Conservation (phyloP, 2,329 filamentous ascomycete species). For the Talaromyces sp. region DNA sequence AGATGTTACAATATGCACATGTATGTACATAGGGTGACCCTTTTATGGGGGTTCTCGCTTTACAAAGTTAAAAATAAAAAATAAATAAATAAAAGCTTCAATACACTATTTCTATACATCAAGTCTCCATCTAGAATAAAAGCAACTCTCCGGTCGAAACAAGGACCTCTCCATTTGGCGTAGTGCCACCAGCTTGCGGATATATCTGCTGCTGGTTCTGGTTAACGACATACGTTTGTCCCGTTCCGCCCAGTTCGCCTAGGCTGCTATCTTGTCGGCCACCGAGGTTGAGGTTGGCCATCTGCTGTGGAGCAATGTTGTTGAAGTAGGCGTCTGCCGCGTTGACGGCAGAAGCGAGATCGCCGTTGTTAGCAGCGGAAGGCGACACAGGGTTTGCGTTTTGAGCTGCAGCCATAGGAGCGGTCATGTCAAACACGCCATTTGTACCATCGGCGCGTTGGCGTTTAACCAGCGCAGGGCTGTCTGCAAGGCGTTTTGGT, state of each 20-base stretch:
- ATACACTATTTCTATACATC: neutral
- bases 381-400: neutral
- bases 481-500: constrained; percentile 70
- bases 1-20: too few relatives aligned
- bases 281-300: constrained; percentile 64
- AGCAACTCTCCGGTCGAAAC: constrained; percentile 67
- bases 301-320: constrained; percentile 65
- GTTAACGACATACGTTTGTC: constrained; percentile 62
- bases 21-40: too few relatives aligned
- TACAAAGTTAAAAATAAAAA: too few relatives aligned
- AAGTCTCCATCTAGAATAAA: constrained; percentile 45
- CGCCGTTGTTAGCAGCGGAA: constrained; percentile 25
- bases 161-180: constrained; percentile 62
- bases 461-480: constrained; percentile 74
- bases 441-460: constrained; percentile 27
- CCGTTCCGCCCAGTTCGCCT: constrained; percentile 44
- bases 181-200: constrained; percentile 57
- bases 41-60: too few relatives aligned
- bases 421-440: constrained; percentile 38
- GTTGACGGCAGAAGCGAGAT: constrained; percentile 66
- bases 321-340: constrained; percentile 90
- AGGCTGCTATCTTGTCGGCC: constrained; percentile 61
- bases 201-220: constrained; percentile 74
- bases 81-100: neutral
- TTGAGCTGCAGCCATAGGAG: constrained; percentile 15